Base-by-base conservation (phyloP, 2,329 filamentous ascomycete species). In the Orbilia quercus region DNA sequence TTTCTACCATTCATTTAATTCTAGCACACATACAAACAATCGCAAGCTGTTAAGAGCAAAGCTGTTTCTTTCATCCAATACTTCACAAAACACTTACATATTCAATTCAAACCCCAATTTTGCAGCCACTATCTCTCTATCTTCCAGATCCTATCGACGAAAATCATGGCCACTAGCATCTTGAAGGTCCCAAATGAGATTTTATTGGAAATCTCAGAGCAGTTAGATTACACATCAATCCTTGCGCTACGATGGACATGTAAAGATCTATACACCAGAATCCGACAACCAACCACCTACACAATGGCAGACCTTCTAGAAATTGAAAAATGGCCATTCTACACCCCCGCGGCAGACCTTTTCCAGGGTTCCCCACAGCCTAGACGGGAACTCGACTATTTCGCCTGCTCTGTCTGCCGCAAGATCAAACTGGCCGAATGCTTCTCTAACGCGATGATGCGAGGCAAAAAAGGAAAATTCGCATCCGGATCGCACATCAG, bases 371-470 rank as follows among this genome's bases (percentile, higher is more conserved):
- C 23, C 1, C 1, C 31, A 1, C n/a, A 22, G 1, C 14, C 22
- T 7, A 55, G 63, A 36, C 57, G 57, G 7, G 22, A 55, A 1
- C 12, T 11, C 28, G 65, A 70, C 40, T 62, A 31, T 22, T 70
- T 70, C 42, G 65, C 65, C 14, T 70, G 65, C 11, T 25, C 34
- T 45, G 31, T 44, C 7, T 70, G 65, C 14, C 20, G 62, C n/a
- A 55, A 62, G 31, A 40, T 70, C 28, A 70, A 62, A 50, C 2
- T 1, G 6, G 48, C 57, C 1, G 11, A 14, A 1, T 31, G 22
- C n/a, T 70, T 70, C n/a, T 42, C 65, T 3, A 62, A 70, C 42
- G 48, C 38, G 1, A 70, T 70, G 65, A 70, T 70, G 65, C 62
- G 42, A 34, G 65, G 48, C 0, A 54, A 40, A 36, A 45, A 12